Conservation (phyloP, 2,329 filamentous ascomycete species). For the Sporothrix humicola region DNA sequence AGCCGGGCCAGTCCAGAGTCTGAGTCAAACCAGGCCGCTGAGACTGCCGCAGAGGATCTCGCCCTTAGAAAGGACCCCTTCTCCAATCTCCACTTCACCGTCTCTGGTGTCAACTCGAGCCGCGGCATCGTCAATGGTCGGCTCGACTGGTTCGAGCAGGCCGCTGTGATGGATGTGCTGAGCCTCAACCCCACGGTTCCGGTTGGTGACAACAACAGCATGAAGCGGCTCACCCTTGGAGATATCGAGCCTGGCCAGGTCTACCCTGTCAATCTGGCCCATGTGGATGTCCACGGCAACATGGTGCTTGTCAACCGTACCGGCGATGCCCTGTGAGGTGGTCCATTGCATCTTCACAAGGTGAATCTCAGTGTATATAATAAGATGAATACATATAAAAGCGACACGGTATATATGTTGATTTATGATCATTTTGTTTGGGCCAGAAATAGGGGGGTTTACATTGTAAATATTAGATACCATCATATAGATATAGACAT, state of each 20-base stretch:
- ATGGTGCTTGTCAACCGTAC: conserved; percentile 52
- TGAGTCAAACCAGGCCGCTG: not conserved
- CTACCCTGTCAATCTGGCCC: conserved; percentile 61
- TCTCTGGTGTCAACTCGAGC: conserved; percentile 47
- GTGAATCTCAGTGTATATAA: too few species aligned
- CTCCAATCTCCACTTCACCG: conserved; percentile 58
- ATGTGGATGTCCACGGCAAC: conserved; percentile 58
- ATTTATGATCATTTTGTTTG: not conserved
- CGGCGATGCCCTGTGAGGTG: conserved; percentile 18
- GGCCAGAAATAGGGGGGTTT: not conserved
- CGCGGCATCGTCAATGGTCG: conserved; percentile 47
- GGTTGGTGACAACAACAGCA: not conserved
- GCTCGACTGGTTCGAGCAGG: conserved; percentile 59
- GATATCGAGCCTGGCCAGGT: conserved; percentile 55
- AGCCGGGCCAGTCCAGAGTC: not conserved
- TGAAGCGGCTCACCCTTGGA: conserved; percentile 46
- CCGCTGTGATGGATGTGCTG: conserved; percentile 50
- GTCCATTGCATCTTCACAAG: too few species aligned
- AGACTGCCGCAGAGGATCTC: not conserved
- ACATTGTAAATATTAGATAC: not conserved
- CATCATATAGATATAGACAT: conserved; percentile 1
- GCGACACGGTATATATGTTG: too few species aligned
- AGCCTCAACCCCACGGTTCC: conserved; percentile 42
- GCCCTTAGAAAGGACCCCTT: conserved; percentile 40
- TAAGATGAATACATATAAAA: too few species aligned